Percentiles rank a stretch among this genome's conserved stretches.
phyloP scores from a whole-genome alignment of 169 alveolate genomes.

The Eimeria acervulina region DNA sequence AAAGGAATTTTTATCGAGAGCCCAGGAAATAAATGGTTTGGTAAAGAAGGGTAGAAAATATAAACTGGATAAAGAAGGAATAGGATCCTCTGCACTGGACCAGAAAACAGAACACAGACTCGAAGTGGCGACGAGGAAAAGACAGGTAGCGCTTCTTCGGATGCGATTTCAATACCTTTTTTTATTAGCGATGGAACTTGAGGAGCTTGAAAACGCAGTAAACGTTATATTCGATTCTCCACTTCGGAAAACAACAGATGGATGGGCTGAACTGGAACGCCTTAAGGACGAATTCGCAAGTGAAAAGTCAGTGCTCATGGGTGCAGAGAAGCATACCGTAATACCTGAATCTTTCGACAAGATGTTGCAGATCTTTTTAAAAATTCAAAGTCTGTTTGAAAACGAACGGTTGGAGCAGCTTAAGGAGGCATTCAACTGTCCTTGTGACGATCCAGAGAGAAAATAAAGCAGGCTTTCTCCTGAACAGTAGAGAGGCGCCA shows the following conservation, averaged over 20 bases:
- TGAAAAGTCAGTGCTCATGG: background rate
- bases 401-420: background rate
- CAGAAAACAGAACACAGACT: background rate
- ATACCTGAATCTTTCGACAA: background rate
- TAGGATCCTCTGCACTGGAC: background rate
- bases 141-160: background rate
- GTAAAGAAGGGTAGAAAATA: background rate
- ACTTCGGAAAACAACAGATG: background rate
- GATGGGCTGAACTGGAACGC: background rate
- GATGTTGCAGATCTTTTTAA: background rate
- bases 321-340: too few relatives aligned
- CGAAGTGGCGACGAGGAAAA: background rate
- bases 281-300: background rate
- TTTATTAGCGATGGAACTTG: background rate
- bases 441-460: background rate
- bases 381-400: background rate
- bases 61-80: background rate
- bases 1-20: background rate
- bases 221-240: background rate
- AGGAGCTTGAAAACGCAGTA: background rate
- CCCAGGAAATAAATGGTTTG: background rate
- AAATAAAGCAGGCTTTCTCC: background rate
- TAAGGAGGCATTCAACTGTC: background rate
- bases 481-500: background rate
- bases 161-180: background rate